Evolutionary conservation across 345 rosid genomes (phyloP).

Genomic region (Psidium friedrichsthalianum): DNA sequence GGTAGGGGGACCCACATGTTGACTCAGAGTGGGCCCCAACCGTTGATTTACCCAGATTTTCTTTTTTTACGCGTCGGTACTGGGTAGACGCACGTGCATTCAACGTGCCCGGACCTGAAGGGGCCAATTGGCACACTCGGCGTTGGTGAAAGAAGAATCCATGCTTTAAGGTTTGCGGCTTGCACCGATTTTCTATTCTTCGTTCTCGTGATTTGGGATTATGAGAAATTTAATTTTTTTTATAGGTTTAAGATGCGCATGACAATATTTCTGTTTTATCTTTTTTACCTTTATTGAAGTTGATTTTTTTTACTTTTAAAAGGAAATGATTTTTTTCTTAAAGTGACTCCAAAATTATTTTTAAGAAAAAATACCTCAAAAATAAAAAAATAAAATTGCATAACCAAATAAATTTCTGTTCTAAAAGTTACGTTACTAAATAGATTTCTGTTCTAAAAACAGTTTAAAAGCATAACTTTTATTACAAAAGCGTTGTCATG

Average conservation of each 20-base stretch:
- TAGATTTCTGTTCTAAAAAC: too few species aligned
- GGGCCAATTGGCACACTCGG: not conserved
- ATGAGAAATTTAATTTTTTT: not conserved
- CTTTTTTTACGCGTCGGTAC: not conserved
- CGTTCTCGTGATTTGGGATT: not conserved
- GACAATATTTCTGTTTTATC: too few species aligned
- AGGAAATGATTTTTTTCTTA: too few species aligned
- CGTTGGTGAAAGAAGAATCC: not conserved
- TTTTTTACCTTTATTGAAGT: too few species aligned
- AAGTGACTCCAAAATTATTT: too few species aligned
- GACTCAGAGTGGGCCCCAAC: not conserved
- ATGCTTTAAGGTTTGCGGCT: not conserved
- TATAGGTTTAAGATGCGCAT: accelerated
- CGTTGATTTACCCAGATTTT: not conserved
- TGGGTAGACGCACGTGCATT: not conserved
- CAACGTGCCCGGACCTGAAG: not conserved
- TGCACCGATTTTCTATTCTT: accelerated
- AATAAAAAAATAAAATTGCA: too few species aligned
- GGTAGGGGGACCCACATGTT: not conserved
- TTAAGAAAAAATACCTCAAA: too few species aligned
- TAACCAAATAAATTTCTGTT: too few species aligned
- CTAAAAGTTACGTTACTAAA: too few species aligned
- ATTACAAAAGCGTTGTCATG: too few species aligned
- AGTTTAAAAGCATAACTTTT: too few species aligned
- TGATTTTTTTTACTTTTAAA: too few species aligned